Percentiles rank a stretch among this genome's conserved stretches.
phyloP scores from a whole-genome alignment of 1,284 basidiomycete genomes.

The Puccinia triticina region DNA sequence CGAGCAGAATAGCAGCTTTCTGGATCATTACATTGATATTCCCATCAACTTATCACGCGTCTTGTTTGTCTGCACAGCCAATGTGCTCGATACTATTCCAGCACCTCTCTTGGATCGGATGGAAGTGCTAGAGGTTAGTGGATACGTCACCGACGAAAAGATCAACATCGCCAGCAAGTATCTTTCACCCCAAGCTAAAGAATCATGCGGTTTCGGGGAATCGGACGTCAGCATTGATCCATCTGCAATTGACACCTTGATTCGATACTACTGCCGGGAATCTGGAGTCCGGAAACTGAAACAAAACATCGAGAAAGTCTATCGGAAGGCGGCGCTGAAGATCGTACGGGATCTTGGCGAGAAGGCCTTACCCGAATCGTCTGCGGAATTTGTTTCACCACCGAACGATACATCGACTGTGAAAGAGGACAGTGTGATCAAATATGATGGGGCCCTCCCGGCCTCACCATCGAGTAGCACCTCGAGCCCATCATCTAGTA shows the following conservation, averaged over 20 bases:
- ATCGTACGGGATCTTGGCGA: constrained; percentile 83
- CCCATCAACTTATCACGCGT: constrained; percentile 95
- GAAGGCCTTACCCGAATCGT: constrained; percentile 69
- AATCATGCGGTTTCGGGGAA: constrained; percentile 80
- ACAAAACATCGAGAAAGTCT: constrained; percentile 89
- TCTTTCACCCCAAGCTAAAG: constrained; percentile 90
- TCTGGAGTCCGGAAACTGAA: constrained; percentile 92
- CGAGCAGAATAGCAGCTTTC: constrained; percentile 93
- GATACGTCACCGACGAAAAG: constrained; percentile 97
- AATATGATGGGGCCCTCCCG: constrained; percentile 48
- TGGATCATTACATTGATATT: constrained; percentile 82
- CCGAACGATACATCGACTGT: constrained; percentile 53
- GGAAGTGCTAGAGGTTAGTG: constrained; percentile 93
- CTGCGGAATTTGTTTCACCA: constrained; percentile 60
- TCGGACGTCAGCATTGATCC: constrained; percentile 78
- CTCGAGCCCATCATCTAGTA: constrained; percentile 58
- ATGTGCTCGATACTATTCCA: constrained; percentile 92
- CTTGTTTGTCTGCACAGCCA: constrained; percentile 94
- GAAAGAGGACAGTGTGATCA: constrained; percentile 53
- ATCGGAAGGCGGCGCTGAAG: constrained; percentile 91
- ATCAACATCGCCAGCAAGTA: constrained; percentile 87
- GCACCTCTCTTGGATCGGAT: constrained; percentile 87
- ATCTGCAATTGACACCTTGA: constrained; percentile 82
- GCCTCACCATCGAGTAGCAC: constrained; percentile 56
- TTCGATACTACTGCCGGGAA: constrained; percentile 96